Conservation (phyloP, 768 basidiomycete genomes). For the Multifurca ochricompacta region DNA sequence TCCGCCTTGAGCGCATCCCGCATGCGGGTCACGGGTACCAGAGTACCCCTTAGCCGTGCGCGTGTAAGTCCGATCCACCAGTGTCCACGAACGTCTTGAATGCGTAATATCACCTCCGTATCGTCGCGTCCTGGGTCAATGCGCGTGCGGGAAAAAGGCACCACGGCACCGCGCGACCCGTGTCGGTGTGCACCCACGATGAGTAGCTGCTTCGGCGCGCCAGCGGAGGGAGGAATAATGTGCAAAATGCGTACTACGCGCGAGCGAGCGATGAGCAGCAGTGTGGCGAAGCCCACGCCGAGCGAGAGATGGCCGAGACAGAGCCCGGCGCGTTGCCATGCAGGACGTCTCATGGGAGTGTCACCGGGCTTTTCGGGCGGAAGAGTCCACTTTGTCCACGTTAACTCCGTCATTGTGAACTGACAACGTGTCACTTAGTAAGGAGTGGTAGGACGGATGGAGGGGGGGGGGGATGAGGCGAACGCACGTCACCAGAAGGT, state of each 20-base stretch:
- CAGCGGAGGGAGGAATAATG: conserved; percentile 7
- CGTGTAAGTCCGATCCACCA: conserved; percentile 19
- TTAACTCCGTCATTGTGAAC: conserved; percentile 21
- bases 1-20: conserved; percentile 10
- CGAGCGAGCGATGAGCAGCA: conserved; percentile 16
- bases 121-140: conserved; percentile 19
- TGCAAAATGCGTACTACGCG: conserved; percentile 20
- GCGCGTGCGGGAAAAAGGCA: conserved; percentile 12
- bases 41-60: conserved; percentile 12
- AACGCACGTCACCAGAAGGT: conserved; percentile 20
- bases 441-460: neutral
- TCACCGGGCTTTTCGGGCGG: conserved; percentile 13
- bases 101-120: conserved; percentile 19
- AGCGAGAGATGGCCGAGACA: conserved; percentile 10
- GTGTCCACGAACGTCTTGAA: conserved; percentile 18
- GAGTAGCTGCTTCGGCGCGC: conserved; percentile 12
- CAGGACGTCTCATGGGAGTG: conserved; percentile 5
- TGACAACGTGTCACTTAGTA: neutral
- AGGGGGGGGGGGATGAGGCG: neutral
- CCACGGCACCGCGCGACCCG: conserved; percentile 10
- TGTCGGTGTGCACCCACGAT: conserved; percentile 10
- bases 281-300: conserved; percentile 17
- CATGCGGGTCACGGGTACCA: conserved; percentile 4
- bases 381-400: conserved; percentile 19
- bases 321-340: conserved; percentile 21